These are phyloP conservation scores for Baudoinia panamericana DNA, from an alignment of 495 filamentous ascomycete genomes.

Conservation along the genomic window DNA sequence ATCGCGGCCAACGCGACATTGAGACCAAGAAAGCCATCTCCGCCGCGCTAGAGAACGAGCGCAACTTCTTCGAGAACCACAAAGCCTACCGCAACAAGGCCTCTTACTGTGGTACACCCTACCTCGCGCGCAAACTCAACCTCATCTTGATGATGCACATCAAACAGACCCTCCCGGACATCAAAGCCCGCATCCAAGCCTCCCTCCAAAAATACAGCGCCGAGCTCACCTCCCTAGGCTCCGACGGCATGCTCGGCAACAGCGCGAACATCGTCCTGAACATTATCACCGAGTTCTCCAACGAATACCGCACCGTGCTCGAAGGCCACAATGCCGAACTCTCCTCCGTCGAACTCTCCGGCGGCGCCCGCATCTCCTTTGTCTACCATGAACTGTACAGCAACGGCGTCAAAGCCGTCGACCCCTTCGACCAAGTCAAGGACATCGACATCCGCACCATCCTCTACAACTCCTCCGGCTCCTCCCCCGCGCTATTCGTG, in stretches of 20 bases:
- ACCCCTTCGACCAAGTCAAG: slow-evolving; percentile 95
- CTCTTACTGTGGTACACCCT: slow-evolving; percentile 95
- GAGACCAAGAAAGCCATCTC: slow-evolving; percentile 91
- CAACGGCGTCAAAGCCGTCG: slow-evolving; percentile 95
- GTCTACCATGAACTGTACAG: slow-evolving; percentile 98
- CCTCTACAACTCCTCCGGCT: slow-evolving; percentile 92
- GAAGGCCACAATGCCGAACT: slow-evolving; percentile 95
- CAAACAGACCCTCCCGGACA: slow-evolving; percentile 97
- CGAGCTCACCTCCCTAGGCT: slow-evolving; percentile 70
- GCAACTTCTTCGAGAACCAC: slow-evolving; percentile 96
- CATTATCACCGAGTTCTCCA: slow-evolving; percentile 97
- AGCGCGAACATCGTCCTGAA: slow-evolving; percentile 91
- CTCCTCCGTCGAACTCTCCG: slow-evolving; percentile 85
- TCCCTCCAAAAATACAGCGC: slow-evolving; percentile 83
- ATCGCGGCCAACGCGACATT: slow-evolving; percentile 97
- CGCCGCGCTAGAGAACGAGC: slow-evolving; percentile 87
- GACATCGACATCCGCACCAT: slow-evolving; percentile 95
- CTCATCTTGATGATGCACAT: slow-evolving; percentile 99
- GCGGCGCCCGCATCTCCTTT: slow-evolving; percentile 96
- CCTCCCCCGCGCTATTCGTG: slow-evolving; percentile 93
- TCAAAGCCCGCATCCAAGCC: slow-evolving; percentile 85
- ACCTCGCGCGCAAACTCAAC: slow-evolving; percentile 91
- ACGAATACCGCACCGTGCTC: slow-evolving; percentile 89
- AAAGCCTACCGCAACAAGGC: slow-evolving; percentile 98
- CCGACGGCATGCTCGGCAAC: slow-evolving; percentile 95